phyloP scores from a whole-genome alignment of 2,329 filamentous ascomycete species.

The Xylariales sp. region DNA sequence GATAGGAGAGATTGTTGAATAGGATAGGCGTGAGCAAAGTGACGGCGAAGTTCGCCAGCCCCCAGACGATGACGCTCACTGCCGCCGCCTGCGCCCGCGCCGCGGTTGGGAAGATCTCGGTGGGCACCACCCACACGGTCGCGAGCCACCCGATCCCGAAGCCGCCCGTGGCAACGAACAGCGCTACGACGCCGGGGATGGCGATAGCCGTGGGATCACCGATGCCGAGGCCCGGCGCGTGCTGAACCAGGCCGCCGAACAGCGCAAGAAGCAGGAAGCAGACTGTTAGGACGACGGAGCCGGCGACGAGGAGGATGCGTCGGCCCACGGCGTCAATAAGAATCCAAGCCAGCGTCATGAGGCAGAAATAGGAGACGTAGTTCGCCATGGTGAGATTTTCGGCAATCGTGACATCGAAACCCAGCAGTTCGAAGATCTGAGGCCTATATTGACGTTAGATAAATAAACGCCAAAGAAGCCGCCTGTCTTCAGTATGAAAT shows the following conservation, averaged over 20 bases:
- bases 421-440: constrained; percentile 59
- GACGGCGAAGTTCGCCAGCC: constrained; percentile 52
- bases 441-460: too few species aligned
- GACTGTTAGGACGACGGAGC: constrained; percentile 40
- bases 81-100: constrained; percentile 51
- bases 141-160: constrained; percentile 59
- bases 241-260: constrained; percentile 40
- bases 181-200: constrained; percentile 44
- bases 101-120: constrained; percentile 52
- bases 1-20: constrained; percentile 57
- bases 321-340: constrained; percentile 53
- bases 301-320: constrained; percentile 47
- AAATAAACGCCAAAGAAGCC: too few species aligned
- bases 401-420: constrained; percentile 43
- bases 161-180: constrained; percentile 54
- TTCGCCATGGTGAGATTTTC: constrained; percentile 57
- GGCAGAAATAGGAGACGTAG: constrained; percentile 55
- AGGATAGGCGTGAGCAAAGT: constrained; percentile 53
- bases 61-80: constrained; percentile 51
- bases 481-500: too few species aligned
- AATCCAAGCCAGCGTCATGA: constrained; percentile 59
- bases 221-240: constrained; percentile 11
- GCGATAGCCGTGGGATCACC: constrained; percentile 37
- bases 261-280: constrained; percentile 48
- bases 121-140: constrained; percentile 56